Conservation (phyloP, 2,329 filamentous ascomycete genomes). For the Akanthomyces lecanii region DNA sequence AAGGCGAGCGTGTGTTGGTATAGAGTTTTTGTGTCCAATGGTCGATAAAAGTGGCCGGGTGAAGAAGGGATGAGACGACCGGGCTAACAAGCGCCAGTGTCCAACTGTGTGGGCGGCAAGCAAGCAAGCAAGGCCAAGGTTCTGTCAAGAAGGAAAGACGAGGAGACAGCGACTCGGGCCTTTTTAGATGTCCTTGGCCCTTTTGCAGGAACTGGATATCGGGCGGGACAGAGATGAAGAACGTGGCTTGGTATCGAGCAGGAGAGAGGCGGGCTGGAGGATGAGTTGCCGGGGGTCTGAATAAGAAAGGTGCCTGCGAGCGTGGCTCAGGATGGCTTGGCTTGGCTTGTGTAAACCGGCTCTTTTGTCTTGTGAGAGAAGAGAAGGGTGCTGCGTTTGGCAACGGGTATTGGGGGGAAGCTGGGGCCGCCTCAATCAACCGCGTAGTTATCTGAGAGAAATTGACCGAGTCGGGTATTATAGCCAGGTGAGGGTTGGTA, state of each 20-base stretch:
- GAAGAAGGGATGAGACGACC: slow-evolving; percentile 2
- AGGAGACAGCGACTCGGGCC: not conserved
- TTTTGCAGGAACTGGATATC: not conserved
- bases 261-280: not conserved
- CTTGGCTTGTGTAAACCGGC: not conserved
- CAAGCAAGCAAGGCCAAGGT: not conserved
- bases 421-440: not conserved
- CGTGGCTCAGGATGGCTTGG: not conserved
- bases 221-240: not conserved
- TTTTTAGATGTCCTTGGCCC: not conserved
- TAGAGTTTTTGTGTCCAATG: not conserved
- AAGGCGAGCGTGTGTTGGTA: not conserved
- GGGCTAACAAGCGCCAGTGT: not conserved
- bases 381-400: not conserved
- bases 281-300: not conserved
- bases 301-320: not conserved
- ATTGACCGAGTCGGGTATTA: slow-evolving; percentile 8
- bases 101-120: not conserved
- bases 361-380: not conserved
- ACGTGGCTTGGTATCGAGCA: not conserved
- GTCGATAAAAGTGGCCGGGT: slow-evolving; percentile 11
- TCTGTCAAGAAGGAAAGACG: not conserved
- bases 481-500: slow-evolving; percentile 2
- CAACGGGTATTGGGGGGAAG: not conserved
- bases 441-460: not conserved